phyloP scores from a whole-genome alignment of 2,329 filamentous ascomycete genomes.

The Whalleya microplaca region DNA sequence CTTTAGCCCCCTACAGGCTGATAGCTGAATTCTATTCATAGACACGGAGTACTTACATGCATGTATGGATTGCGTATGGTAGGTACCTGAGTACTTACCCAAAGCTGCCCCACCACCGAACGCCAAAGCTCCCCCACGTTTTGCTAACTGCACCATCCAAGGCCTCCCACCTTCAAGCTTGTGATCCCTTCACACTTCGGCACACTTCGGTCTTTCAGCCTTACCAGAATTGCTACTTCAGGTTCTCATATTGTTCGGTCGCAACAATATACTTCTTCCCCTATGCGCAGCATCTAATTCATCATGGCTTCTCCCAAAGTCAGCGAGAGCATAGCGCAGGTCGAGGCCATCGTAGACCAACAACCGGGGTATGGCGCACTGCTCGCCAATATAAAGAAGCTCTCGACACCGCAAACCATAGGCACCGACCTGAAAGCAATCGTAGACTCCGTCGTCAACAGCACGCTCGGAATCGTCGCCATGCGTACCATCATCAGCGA shows the following conservation, averaged over 20 bases:
- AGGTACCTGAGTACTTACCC: background rate
- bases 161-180: conserved; percentile 16
- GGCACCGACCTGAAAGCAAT: conserved; percentile 68
- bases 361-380: conserved; percentile 51
- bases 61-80: background rate
- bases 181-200: conserved; percentile 3
- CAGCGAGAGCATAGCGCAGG: conserved; percentile 47
- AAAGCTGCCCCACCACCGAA: conserved; percentile 8
- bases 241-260: no score
- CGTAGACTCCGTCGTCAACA: conserved; percentile 67
- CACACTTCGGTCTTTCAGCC: background rate
- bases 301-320: conserved; percentile 42
- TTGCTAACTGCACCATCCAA: background rate
- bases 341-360: conserved; percentile 46
- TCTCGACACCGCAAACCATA: conserved; percentile 45
- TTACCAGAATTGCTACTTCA: no score
- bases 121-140: conserved; percentile 21
- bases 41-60: no score
- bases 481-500: conserved; percentile 70
- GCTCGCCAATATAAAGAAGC: conserved; percentile 46
- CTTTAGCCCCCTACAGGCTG: no score
- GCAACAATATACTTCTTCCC: background rate
- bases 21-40: no score
- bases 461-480: conserved; percentile 75
- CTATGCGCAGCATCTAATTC: conserved; percentile 1